Conservation (phyloP, 495 filamentous ascomycete genomes). For the Annulohypoxylon moriforme region DNA sequence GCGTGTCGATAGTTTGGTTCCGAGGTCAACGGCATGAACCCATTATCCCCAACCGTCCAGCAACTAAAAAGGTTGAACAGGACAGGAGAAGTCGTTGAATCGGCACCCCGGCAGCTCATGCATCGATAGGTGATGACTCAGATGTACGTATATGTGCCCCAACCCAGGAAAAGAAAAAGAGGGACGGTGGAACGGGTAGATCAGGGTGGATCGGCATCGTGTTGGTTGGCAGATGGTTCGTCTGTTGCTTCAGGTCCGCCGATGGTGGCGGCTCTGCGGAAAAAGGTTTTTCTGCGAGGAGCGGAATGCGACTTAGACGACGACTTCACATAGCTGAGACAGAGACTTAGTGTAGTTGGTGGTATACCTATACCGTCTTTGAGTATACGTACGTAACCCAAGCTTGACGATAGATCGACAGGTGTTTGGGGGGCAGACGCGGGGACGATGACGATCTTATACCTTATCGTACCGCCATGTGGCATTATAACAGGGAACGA, state of each 20-base stretch:
- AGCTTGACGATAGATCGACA: slow-evolving; percentile 28
- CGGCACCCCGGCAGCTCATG: background rate
- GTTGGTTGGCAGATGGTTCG: slow-evolving; percentile 10
- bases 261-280: slow-evolving; percentile 40
- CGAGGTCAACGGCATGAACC: slow-evolving; percentile 15
- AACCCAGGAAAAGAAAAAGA: slow-evolving; percentile 25
- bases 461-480: slow-evolving; percentile 29
- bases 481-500: slow-evolving; percentile 32
- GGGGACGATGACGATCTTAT: slow-evolving; percentile 28
- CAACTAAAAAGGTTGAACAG: background rate
- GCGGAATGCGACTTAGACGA: slow-evolving; percentile 17
- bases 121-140: slow-evolving; percentile 30
- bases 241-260: slow-evolving; percentile 17
- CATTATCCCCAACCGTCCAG: slow-evolving; percentile 11
- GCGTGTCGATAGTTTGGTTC: slow-evolving; percentile 14
- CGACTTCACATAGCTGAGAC: slow-evolving; percentile 19
- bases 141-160: slow-evolving; percentile 15
- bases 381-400: background rate
- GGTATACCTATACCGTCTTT: too few species aligned
- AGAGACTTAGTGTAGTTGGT: too few species aligned
- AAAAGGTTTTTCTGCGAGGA: slow-evolving; percentile 29
- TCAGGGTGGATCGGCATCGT: slow-evolving; percentile 36
- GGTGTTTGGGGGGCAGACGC: background rate
- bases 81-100: slow-evolving; percentile 25
- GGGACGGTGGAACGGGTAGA: slow-evolving; percentile 32